These are phyloP conservation scores for Candida frijolesensis DNA, from an alignment of 1,139 yeast genomes.

Conservation along the genomic window DNA sequence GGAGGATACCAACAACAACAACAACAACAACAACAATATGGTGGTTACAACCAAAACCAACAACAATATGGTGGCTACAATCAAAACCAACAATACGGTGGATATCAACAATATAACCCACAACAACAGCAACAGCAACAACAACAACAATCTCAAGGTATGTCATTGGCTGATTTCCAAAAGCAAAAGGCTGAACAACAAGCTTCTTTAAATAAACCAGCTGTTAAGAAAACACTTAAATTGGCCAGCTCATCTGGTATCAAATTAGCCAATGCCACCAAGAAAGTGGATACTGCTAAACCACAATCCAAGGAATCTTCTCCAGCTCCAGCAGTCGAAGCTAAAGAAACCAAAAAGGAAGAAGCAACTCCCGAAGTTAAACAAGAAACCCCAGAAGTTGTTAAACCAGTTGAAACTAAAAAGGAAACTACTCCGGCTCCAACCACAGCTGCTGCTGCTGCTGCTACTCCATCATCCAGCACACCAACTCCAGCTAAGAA, in stretches of 20 bases:
- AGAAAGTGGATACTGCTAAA: conserved; percentile 29
- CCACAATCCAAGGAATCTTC: conserved; percentile 24
- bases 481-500: conserved; percentile 10
- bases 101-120: conserved; percentile 12
- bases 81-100: conserved; percentile 10
- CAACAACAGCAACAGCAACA: conserved; percentile 21
- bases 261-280: conserved; percentile 64
- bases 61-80: conserved; percentile 15
- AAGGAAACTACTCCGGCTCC: conserved; percentile 17
- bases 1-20: conserved; percentile 23
- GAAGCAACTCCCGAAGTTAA: conserved; percentile 14
- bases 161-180: conserved; percentile 88
- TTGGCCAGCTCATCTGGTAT: conserved; percentile 67
- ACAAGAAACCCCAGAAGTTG: conserved; percentile 12
- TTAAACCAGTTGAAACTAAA: conserved; percentile 13
- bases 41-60: conserved; percentile 1
- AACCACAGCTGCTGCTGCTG: conserved; percentile 12
- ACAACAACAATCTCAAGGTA: conserved; percentile 48
- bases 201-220: conserved; percentile 53
- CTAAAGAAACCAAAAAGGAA: conserved; percentile 18
- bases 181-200: conserved; percentile 58
- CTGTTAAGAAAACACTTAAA: conserved; percentile 54
- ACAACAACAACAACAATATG: conserved; percentile 20
- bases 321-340: conserved; percentile 22
- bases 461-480: conserved; percentile 12